Conservation (phyloP, 257 asterid species). For the Leptodermis oblonga region DNA sequence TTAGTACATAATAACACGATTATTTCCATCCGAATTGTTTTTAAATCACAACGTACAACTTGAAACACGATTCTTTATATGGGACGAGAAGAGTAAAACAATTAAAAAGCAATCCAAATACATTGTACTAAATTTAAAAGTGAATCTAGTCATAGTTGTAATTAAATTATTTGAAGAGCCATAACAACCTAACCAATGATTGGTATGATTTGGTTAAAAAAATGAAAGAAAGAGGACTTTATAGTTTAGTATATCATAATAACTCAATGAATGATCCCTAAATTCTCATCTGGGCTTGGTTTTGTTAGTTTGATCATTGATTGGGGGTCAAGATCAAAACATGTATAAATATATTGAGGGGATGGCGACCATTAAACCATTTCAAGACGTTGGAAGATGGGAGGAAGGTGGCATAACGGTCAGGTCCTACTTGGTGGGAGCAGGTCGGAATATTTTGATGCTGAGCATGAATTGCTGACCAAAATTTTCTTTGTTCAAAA, state of each 20-base stretch:
- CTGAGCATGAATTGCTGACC: background rate
- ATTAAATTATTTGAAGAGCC: background rate
- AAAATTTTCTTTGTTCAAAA: background rate
- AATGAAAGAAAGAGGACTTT: too few relatives aligned
- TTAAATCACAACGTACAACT: too few relatives aligned
- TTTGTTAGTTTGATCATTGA: conserved; percentile 6
- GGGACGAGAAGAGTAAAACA: too few relatives aligned
- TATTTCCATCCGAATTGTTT: too few relatives aligned
- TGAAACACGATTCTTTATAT: too few relatives aligned
- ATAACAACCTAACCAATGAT: background rate
- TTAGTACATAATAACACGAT: too few relatives aligned
- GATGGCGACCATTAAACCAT: conserved; percentile 31
- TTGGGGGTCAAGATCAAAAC: conserved; percentile 12
- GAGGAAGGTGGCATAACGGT: conserved; percentile 17
- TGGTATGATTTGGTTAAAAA: background rate
- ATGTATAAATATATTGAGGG: background rate
- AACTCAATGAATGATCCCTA: conserved; percentile 7
- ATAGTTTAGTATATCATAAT: too few relatives aligned
- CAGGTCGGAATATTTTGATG: conserved; percentile 21
- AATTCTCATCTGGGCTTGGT: conserved; percentile 10
- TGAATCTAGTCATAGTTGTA: background rate
- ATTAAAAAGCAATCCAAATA: too few relatives aligned
- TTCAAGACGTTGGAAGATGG: conserved; percentile 30
- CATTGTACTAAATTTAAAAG: conserved; percentile 2
- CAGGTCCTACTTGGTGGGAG: conserved; percentile 30